These are phyloP conservation scores for Salinomyces thailandicus DNA, from an alignment of 2,329 filamentous ascomycete species.

Conservation along the genomic window DNA sequence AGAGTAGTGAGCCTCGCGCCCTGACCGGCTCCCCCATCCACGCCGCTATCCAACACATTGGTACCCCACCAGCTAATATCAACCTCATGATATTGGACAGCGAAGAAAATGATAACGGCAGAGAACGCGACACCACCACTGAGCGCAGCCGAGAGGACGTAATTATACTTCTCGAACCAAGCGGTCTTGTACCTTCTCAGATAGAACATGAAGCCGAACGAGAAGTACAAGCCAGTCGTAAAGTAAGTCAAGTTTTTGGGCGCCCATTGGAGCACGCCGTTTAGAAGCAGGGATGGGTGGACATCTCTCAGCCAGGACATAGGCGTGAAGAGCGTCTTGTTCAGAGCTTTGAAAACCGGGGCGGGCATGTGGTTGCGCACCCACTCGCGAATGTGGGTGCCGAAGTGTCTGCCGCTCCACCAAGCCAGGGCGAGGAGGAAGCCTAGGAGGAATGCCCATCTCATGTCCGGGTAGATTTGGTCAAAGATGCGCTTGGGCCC, in stretches of 20 bases:
- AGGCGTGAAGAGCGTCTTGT: constrained; percentile 1
- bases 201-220: constrained; percentile 8
- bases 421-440: constrained; percentile 5
- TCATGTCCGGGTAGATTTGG: constrained; percentile 3
- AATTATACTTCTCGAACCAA: constrained; percentile 29
- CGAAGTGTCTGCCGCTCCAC: constrained; percentile 4
- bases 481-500: constrained; percentile 14
- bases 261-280: constrained; percentile 6
- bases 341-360: neutral
- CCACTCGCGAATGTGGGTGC: neutral
- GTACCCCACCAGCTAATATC: constrained; percentile 12
- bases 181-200: constrained; percentile 8
- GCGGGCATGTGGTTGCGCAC: neutral
- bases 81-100: constrained; percentile 32
- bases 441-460: constrained; percentile 4
- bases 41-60: neutral
- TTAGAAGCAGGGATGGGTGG: constrained; percentile 8
- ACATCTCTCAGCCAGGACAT: constrained; percentile 1
- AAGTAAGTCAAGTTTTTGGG: constrained; percentile 9
- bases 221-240: constrained; percentile 8
- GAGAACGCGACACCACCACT: constrained; percentile 27
- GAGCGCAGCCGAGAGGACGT: constrained; percentile 26
- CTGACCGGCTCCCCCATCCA: constrained; percentile 1
- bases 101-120: constrained; percentile 29
- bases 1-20: neutral